Base-by-base conservation (phyloP, 805 yeast species). In the Candida manassasensis region DNA sequence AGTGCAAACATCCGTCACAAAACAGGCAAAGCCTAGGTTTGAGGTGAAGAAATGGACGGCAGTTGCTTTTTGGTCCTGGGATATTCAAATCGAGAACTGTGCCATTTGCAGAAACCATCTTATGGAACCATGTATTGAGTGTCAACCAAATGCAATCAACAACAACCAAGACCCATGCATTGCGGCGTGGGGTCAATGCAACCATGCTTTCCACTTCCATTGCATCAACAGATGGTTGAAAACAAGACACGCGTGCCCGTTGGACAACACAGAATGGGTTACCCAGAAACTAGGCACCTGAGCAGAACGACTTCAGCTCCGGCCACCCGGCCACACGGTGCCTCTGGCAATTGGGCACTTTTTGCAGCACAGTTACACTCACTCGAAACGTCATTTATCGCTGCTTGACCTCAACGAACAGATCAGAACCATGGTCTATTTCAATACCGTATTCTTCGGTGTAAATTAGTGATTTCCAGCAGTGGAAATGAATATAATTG, bases 51-150 rank as follows among this genome's bases (percentile, higher is more conserved):
- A 89, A 68, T 90, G 98, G 97, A 88, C 96, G 10, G 97, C 97
- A 0, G 98, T 93, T 32, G 97, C 97, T n/a, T 87, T 93, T 57
- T 93, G 99, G 99, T 87, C 97, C 0, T 93, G 98, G 98, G 96
- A 74, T 64, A 68, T 53, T 66, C 90, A 80, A 22, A 90, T 87
- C 37, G 98, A 94, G 45, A 87, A 86, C 37, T 93, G 99, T 69
- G 97, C 99, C 26, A 93, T 93, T 57, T 93, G 99, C 72, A 76
- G 97, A 56, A 93, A 90, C 61, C 97, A 90, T 61, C 74, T 93
- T 47, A 93, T 93, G 99, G 99, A 93, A 53, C 93, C 93, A 12
- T 93, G 98, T 58, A 84, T 93, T 45, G 97, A 89, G 58, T 93
- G 99, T 57, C 96, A 87, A 58, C 94, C 95, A 18, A 80, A 81